Base-by-base conservation (phyloP, 2,329 filamentous ascomycete species). In the Rhynchosporium agropyri region DNA sequence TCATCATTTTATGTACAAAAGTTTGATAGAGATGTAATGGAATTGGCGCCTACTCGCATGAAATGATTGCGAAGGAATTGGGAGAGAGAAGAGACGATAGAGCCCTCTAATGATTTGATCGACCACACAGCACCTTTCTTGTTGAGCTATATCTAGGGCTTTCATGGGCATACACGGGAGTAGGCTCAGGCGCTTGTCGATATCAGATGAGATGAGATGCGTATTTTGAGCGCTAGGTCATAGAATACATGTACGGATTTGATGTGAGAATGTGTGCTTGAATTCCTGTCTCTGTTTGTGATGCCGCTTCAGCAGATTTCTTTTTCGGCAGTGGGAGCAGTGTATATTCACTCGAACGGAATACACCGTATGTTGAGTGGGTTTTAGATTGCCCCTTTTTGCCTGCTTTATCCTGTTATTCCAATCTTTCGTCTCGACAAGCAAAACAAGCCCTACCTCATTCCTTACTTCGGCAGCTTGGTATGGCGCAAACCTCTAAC, bases 81-180 rank as follows among this genome's bases (percentile, higher is more conserved):
- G 13, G n/a, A 42, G 45, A 59, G 10, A 43, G 55, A 31, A 63
- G 61, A 62, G 57, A 64, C 54, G 61, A 65, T 69, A 67, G 15
- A 58, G 58, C 55, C 64, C 55, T 69, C 68, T 70, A 70, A 70
- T 70, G 53, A 65, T 50, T 45, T 26, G 43, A 46, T 46, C 43
- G 43, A 20, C 43, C n/a, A 46, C 43, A 28, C 43, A 20, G 48
- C 43, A 55, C 59, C 54, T 46, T 57, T 57, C 54, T 45, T 61
- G 29, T 61, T 53, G 12, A 46, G 51, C 59, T 60, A 61, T 59
- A 64, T n/a, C 54, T 58, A 58, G 53, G 62, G 62, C 13, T 61
- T 64, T 51, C 48, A 53, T 50, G 58, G 62, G 58, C 58, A 64
- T 64, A 64, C n/a, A 53, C 33, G 33, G 54, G 48, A 28, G 42